Evolutionary conservation across 305 asterid species (phyloP), one percentile per base, ranked within the genome.

Genomic region (Fraxinus floribunda): DNA sequence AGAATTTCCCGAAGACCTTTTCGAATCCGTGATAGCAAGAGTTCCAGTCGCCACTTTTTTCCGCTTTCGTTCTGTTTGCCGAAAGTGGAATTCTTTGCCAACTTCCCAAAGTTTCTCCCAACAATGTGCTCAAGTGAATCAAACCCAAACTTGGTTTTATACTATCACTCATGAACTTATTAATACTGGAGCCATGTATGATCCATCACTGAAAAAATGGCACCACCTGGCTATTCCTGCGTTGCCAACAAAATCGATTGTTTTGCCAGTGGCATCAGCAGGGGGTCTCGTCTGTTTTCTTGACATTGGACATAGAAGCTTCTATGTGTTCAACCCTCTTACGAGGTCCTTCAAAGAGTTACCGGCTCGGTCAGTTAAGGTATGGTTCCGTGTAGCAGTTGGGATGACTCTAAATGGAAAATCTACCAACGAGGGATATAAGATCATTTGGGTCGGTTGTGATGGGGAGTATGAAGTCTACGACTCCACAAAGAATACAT

Each of bases 251-350:
- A 92, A 92, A 81, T 83, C 88, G 35, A 92, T 91, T 7, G 91
- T 94, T 78, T 82, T 93, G 88, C 99, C 99, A 6, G 97, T 96
- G 84, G 98, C 99, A 70, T 94, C 99, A 32, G 97, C 94, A 1
- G 99, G 99, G 9, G 99, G 99, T 72, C 98, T 96, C 49, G 89
- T 96, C 73, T 96, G 99, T 89, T 94, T 96, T 89, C 97, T 96
- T 10, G 98, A 96, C 68, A 89, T 94, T n/a, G 98, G 97, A n/a
- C 97, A 93, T 79, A 82, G 94, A 70, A 91, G 94, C 87, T 96
- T 96, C 86, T 93, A 93, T 13, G 90, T 96, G 2, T 93, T 97
- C 79, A 96, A 96, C 88, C 99, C 99, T 79, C 91, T 96, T 8
- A 94, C 98, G 1, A 85, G 92, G 82, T 94, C 99, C 41, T 91